These are phyloP conservation scores for Glebionis coronaria DNA, from an alignment of 129 eudicot genomes.

Conservation along the genomic window DNA sequence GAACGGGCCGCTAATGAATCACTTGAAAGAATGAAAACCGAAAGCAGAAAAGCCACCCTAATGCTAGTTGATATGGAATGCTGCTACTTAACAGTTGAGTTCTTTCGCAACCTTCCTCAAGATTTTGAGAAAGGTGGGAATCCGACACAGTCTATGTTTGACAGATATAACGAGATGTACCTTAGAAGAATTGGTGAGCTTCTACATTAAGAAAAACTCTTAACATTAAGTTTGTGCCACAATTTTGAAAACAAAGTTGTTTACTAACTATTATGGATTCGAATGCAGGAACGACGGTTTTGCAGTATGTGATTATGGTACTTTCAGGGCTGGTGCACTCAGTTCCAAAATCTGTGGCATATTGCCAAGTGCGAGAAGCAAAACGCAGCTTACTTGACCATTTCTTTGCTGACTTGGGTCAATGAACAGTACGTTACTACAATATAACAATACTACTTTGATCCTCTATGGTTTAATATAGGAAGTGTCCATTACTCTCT, in stretches of 20 bases:
- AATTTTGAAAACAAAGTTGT: background rate
- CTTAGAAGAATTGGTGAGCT: constrained; percentile 44
- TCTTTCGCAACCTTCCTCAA: constrained; percentile 51
- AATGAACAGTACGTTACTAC: constrained; percentile 34
- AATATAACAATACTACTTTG: too few species aligned
- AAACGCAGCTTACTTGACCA: constrained; percentile 27
- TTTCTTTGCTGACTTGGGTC: constrained; percentile 49
- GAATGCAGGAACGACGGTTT: constrained; percentile 28
- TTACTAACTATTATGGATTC: background rate
- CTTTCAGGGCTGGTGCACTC: constrained; percentile 44
- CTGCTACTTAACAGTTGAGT: constrained; percentile 42
- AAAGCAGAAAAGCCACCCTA: constrained; percentile 43
- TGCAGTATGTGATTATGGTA: constrained; percentile 48
- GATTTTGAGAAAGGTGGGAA: constrained; percentile 47
- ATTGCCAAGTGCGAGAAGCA: constrained; percentile 57
- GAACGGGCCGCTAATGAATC: constrained; percentile 43
- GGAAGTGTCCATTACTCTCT: too few species aligned
- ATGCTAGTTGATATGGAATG: constrained; percentile 58
- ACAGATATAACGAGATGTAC: constrained; percentile 42
- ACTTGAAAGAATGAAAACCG: constrained; percentile 39
- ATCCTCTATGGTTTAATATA: background rate
- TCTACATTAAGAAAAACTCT: background rate
- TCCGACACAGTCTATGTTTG: constrained; percentile 38
- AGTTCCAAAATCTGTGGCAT: constrained; percentile 49
- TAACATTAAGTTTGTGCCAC: background rate